phyloP scores from a whole-genome alignment of 352 stramenopile species.

The Aphanomyces cochlioides region DNA sequence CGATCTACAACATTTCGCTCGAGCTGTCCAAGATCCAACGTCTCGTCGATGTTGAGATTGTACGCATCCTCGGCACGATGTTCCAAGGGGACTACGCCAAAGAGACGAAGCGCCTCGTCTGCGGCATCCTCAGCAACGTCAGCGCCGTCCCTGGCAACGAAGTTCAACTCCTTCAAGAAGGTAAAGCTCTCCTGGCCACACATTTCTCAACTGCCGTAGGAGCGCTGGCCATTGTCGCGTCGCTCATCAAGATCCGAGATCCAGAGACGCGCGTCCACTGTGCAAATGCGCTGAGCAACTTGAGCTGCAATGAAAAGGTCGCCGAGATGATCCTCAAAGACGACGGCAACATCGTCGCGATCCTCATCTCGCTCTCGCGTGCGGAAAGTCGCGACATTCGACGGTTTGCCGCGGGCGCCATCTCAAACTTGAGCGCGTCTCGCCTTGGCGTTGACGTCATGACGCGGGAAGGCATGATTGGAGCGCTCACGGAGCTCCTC shows the following conservation, averaged over 20 bases:
- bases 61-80: constrained; percentile 68
- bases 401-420: constrained; percentile 56
- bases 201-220: not conserved
- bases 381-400: constrained; percentile 61
- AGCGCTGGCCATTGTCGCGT: constrained; percentile 56
- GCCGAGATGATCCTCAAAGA: constrained; percentile 60
- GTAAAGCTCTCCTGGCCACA: constrained; percentile 6
- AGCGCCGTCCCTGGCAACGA: constrained; percentile 41
- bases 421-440: constrained; percentile 62
- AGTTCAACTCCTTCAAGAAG: constrained; percentile 59
- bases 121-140: constrained; percentile 73
- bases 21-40: constrained; percentile 42
- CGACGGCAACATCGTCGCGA: constrained; percentile 58
- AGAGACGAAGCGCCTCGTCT: constrained; percentile 73
- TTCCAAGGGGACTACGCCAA: constrained; percentile 67
- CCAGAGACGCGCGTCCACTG: constrained; percentile 81
- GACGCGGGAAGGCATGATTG: constrained; percentile 50
- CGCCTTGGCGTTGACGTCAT: constrained; percentile 40
- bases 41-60: constrained; percentile 78
- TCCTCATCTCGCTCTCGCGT: constrained; percentile 62
- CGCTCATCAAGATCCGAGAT: constrained; percentile 66
- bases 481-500: constrained; percentile 44
- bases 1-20: constrained; percentile 77
- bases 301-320: constrained; percentile 53
- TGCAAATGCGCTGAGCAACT: constrained; percentile 78